These are phyloP conservation scores for Globisporangium paroecandrum DNA, from an alignment of 352 stramenopile genomes.

Conservation along the genomic window DNA sequence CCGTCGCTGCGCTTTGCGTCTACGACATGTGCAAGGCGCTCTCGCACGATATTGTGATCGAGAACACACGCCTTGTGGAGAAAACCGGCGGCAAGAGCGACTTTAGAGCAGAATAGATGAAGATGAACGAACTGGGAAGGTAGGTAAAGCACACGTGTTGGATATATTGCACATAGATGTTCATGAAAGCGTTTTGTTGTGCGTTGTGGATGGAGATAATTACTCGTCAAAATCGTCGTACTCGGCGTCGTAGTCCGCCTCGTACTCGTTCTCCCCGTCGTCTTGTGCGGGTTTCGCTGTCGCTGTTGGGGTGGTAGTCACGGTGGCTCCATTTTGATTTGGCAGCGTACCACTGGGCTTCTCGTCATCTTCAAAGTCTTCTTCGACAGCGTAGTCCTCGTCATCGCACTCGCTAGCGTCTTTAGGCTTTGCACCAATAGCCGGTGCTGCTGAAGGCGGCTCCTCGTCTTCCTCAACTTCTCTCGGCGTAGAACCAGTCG, in stretches of 20 bases:
- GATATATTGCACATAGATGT: slow-evolving; percentile 5
- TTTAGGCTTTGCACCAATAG: slow-evolving; percentile 15
- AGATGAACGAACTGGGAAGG: not conserved
- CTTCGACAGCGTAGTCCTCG: slow-evolving; percentile 37
- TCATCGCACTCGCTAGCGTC: slow-evolving; percentile 17
- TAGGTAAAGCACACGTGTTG: not conserved
- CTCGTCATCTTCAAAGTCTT: slow-evolving; percentile 46
- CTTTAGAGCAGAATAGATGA: slow-evolving; percentile 27
- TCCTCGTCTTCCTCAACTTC: slow-evolving; percentile 37
- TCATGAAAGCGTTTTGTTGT: not conserved
- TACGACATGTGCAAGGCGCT: slow-evolving; percentile 99
- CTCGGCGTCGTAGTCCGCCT: slow-evolving; percentile 39
- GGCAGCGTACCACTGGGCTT: not conserved
- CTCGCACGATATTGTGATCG: slow-evolving; percentile 90
- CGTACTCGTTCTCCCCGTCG: slow-evolving; percentile 28
- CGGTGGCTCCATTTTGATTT: not conserved
- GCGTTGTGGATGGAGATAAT: not conserved
- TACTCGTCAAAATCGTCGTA: slow-evolving; percentile 64
- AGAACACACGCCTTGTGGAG: slow-evolving; percentile 81
- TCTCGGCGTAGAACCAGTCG: slow-evolving; percentile 15
- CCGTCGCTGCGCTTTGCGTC: slow-evolving; percentile 93
- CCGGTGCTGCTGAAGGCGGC: slow-evolving; percentile 8
- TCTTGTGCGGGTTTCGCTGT: not conserved
- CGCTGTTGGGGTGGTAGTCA: not conserved
- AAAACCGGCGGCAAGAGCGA: slow-evolving; percentile 93